Evolutionary conservation across 2,329 filamentous ascomycete species (phyloP).

Genomic region (Fusarium haematococcum): DNA sequence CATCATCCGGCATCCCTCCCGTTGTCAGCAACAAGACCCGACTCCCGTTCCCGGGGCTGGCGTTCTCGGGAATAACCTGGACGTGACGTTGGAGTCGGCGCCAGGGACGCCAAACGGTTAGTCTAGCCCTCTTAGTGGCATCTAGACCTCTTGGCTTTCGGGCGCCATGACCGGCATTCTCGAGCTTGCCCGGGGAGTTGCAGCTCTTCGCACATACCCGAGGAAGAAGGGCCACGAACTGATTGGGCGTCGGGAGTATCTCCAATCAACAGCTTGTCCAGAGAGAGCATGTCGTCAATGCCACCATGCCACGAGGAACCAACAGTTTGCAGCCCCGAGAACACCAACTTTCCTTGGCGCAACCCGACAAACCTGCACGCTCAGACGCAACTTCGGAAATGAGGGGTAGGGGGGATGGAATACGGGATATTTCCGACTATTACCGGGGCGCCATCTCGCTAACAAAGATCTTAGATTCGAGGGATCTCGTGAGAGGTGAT

Average conservation of each 20-base stretch:
- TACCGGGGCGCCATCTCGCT: conserved; percentile 22
- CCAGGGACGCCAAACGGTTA: conserved; percentile 18
- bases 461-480: conserved; percentile 29
- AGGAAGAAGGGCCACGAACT: background rate
- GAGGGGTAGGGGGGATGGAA: conserved; percentile 4
- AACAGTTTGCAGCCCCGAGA: conserved; percentile 2
- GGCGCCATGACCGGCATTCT: conserved; percentile 4
- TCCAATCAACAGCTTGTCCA: background rate
- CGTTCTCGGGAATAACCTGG: conserved; percentile 40
- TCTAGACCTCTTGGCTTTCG: conserved; percentile 11
- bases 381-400: background rate
- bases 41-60: conserved; percentile 6
- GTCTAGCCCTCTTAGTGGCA: conserved; percentile 22
- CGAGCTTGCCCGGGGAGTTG: background rate
- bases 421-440: conserved; percentile 17
- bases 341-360: background rate
- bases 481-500: conserved; percentile 8
- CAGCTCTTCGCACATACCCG: conserved; percentile 16
- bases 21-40: conserved; percentile 1
- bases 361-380: background rate
- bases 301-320: background rate
- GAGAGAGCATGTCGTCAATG: background rate
- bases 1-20: conserved; percentile 14
- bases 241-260: conserved; percentile 11
- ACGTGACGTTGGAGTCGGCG: conserved; percentile 19